Percentiles rank a stretch among this genome's conserved stretches.
These are phyloP conservation scores for Daphne laureola DNA, from an alignment of 441 rosid genomes.

Conservation along the genomic window DNA sequence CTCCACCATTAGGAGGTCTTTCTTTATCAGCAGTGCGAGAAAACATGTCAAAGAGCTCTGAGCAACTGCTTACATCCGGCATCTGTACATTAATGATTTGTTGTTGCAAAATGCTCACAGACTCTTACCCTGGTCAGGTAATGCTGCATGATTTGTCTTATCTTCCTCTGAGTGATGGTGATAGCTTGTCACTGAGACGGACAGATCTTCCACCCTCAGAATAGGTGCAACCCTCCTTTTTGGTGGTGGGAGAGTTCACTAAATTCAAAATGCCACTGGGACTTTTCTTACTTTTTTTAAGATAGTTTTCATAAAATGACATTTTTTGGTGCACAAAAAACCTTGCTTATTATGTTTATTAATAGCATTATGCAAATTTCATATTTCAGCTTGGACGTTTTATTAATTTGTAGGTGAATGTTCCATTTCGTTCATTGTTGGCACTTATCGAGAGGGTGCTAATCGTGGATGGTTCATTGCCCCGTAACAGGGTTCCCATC, in stretches of 20 bases:
- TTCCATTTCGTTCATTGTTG: slow-evolving; percentile 55
- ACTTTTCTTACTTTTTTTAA: slow-evolving; percentile 1
- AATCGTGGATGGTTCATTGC: slow-evolving; percentile 68
- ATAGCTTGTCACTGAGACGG: slow-evolving; percentile 3
- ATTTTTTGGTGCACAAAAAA: neutral
- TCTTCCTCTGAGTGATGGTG: slow-evolving; percentile 4
- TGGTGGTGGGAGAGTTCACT: too few relatives aligned
- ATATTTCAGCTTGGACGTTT: slow-evolving; percentile 7
- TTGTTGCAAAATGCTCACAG: slow-evolving; percentile 58
- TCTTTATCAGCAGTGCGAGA: slow-evolving; percentile 30
- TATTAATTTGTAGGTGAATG: slow-evolving; percentile 38
- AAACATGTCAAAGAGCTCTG: slow-evolving; percentile 37
- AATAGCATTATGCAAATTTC: too few relatives aligned
- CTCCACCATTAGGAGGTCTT: slow-evolving; percentile 55
- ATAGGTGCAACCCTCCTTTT: too few relatives aligned
- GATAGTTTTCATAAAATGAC: neutral
- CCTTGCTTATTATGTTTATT: neutral
- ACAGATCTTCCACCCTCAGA: neutral
- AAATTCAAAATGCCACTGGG: too few relatives aligned
- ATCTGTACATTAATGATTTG: slow-evolving; percentile 50
- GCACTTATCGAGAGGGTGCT: slow-evolving; percentile 77
- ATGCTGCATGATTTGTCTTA: slow-evolving; percentile 10
- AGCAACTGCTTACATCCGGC: slow-evolving; percentile 32
- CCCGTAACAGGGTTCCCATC: slow-evolving; percentile 35
- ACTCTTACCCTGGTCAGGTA: slow-evolving; percentile 68